Base-by-base conservation (phyloP, 352 stramenopile genomes). In the Phytopythium chamaehyphon region DNA sequence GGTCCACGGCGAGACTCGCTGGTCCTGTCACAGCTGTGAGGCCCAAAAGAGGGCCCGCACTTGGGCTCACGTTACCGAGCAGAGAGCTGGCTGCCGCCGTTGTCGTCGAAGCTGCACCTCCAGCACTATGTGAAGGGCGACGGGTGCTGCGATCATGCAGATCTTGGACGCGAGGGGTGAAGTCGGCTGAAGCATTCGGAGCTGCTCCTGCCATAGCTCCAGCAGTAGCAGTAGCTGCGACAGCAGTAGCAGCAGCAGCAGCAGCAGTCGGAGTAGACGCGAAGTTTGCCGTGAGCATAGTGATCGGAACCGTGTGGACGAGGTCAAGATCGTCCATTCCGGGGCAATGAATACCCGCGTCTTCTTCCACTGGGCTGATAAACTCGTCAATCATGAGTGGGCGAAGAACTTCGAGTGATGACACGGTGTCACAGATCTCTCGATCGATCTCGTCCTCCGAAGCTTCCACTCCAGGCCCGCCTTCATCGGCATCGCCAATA, bases 371-470 rank as follows among this genome's bases (percentile, higher is more conserved):
- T 24, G 71, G 71, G 14, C 55, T 78, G 40, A 82, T 54, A 44
- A 75, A 78, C 40, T 82, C 71, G 31, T 82, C 65, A 31, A 79
- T 76, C 11, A 62, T 66, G 42, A 79, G 55, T 38, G 66, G 69
- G 11, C 69, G 69, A 35, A 69, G 40, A 22, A 79, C 67, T 21
- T 72, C 57, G 4, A 79, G 53, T 42, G 59, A 50, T 3, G 66
- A 61, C 40, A 79, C 69, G 11, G 66, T 69, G 43, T 79, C 69
- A 52, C 69, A 76, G 33, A 79, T 76, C 33, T 79, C 69, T 50
- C 67, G 70, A 31, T 75, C 66, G 23, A 82, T 65, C 14, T 67
- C 64, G 10, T 78, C 58, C 54, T 79, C 69, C 23, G 64, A 63
- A 22, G 53, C 61, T 23, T 75, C 63, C 39, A 76, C 61, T n/a